These are phyloP conservation scores for Penicillium sp. DNA, from an alignment of 2,329 filamentous ascomycete genomes.

Conservation along the genomic window DNA sequence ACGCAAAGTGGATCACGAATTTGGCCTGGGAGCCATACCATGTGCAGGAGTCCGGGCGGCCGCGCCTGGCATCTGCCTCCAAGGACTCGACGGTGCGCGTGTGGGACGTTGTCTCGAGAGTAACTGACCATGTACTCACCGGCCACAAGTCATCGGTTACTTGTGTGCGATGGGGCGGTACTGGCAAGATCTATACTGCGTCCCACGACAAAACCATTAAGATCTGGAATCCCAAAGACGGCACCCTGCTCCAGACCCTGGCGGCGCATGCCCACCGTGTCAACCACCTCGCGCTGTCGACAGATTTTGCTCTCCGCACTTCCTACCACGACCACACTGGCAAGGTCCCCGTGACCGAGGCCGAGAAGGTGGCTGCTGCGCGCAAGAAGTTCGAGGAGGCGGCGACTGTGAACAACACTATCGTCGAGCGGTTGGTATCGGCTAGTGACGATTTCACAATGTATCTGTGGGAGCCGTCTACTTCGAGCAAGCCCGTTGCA, in stretches of 20 bases:
- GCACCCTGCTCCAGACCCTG: conserved; percentile 75
- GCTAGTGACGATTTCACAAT: conserved; percentile 96
- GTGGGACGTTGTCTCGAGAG: conserved; percentile 77
- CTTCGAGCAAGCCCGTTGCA: conserved; percentile 78
- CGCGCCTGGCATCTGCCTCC: conserved; percentile 78
- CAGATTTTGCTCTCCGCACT: conserved; percentile 83
- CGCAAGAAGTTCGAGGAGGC: conserved; percentile 82
- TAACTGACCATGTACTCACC: conserved; percentile 76
- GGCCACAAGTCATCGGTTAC: conserved; percentile 88
- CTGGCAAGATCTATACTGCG: conserved; percentile 74
- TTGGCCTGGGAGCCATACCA: conserved; percentile 94
- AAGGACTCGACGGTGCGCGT: conserved; percentile 87
- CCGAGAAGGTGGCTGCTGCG: conserved; percentile 71
- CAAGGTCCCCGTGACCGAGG: conserved; percentile 64
- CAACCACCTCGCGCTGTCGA: conserved; percentile 90
- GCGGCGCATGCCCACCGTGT: conserved; percentile 88
- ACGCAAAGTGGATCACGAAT: conserved; percentile 84
- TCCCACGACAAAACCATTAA: conserved; percentile 92
- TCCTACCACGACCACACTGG: conserved; percentile 81
- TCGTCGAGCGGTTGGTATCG: conserved; percentile 81
- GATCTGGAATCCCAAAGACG: conserved; percentile 79
- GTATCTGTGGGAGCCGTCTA: conserved; percentile 86
- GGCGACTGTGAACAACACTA: conserved; percentile 69
- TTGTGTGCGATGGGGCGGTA: conserved; percentile 94
- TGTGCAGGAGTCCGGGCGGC: conserved; percentile 68